Base-by-base conservation (phyloP, 495 filamentous ascomycete genomes). In the Tetracladium setigerum region DNA sequence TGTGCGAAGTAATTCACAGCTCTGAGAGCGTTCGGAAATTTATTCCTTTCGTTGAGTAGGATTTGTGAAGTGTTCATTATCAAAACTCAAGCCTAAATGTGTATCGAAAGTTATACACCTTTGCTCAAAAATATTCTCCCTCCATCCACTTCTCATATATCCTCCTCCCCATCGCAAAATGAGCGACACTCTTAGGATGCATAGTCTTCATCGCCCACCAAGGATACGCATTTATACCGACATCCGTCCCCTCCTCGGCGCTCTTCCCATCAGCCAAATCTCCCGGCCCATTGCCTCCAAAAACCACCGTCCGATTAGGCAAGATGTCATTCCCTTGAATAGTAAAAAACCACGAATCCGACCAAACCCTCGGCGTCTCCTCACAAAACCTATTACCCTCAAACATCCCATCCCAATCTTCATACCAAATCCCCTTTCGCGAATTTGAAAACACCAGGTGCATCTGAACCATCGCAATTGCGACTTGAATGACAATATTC, bases 301-400 rank as follows among this genome's bases (percentile, higher is more conserved):
- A 4, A 1, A 30, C 13, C 8, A 18, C 13, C 12, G 46, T 48
- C 3, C 34, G n/a, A 33, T 48, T 48, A 7, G 46, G 46, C 17
- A 48, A 19, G 13, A 34, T 64, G 43, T 72, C 69, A 7, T 32
- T 19, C 4, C 65, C 66, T n/a, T 65, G 65, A 7, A 69, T 64
- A 41, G 66, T 62, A 48, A 72, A 74, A 42, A 74, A 72, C 71
- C 71, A 74, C 3, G 67, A 67, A 27, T 71, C 64, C 7, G 31
- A 44, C 15, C 65, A 59, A 13, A 46, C 41, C 38, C 66, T 64
- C 30, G 67, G 65, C 5, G 69, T 68, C 50, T 75, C 71, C 56
- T 75, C 71, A 53, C 71, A 75, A 51, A 72, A 75, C 22, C 71
- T 63, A 49, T 75, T 70, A 18, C 68, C 68, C 0, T 67, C 60